Evolutionary conservation across 2,329 filamentous ascomycete species (phyloP).

Genomic region (Apiospora phragmitis): DNA sequence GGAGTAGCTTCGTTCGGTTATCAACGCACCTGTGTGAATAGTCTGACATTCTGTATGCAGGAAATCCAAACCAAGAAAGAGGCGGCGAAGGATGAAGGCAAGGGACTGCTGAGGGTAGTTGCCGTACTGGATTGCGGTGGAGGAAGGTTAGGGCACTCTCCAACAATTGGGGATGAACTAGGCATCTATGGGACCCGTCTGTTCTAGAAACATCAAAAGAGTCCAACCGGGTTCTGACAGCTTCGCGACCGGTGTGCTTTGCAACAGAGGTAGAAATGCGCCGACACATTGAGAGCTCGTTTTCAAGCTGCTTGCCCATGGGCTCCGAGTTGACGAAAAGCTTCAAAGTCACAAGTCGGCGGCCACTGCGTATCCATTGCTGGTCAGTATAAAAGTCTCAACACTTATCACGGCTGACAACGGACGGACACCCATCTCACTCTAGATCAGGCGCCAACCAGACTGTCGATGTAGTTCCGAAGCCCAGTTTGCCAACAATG

Average conservation of each 20-base stretch:
- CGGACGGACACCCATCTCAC: slow-evolving; percentile 11
- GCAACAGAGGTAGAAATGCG: slow-evolving; percentile 29
- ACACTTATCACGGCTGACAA: background rate
- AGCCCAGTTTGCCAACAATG: slow-evolving; percentile 25
- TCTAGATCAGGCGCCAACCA: slow-evolving; percentile 24
- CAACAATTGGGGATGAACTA: slow-evolving; percentile 43
- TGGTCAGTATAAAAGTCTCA: background rate
- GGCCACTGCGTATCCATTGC: slow-evolving; percentile 17
- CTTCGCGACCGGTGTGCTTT: slow-evolving; percentile 32
- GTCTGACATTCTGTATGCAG: slow-evolving; percentile 46
- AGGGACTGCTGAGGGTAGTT: slow-evolving; percentile 37
- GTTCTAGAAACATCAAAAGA: slow-evolving; percentile 37
- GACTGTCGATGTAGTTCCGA: slow-evolving; percentile 23
- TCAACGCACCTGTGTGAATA: slow-evolving; percentile 43
- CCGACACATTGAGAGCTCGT: slow-evolving; percentile 45
- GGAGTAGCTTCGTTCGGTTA: background rate
- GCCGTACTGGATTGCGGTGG: slow-evolving; percentile 37
- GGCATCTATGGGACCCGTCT: slow-evolving; percentile 35
- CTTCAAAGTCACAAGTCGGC: slow-evolving; percentile 36
- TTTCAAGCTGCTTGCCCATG: slow-evolving; percentile 26
- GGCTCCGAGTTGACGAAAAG: slow-evolving; percentile 26
- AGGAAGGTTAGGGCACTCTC: slow-evolving; percentile 42
- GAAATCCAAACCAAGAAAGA: slow-evolving; percentile 46
- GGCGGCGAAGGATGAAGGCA: slow-evolving; percentile 34
- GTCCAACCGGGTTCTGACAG: slow-evolving; percentile 37